A percentile compares a stretch with the other conserved stretches of the same genome.
phyloP scores from a whole-genome alignment of 192 early-diverging fungal genomes.

The Backusella circina region DNA sequence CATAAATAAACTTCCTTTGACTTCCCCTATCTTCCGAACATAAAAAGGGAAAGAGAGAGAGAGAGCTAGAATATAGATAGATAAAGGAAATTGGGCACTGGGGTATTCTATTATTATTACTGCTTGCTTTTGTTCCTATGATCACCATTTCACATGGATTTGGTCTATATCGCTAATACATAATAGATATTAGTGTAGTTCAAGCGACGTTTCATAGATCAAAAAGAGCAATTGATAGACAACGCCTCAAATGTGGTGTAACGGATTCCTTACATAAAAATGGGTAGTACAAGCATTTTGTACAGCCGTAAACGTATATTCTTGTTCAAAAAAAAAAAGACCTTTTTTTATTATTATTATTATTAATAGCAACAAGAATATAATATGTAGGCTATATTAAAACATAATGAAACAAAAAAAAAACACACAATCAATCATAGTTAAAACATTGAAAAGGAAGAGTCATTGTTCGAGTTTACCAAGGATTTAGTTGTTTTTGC shows the following conservation, averaged over 20 bases:
- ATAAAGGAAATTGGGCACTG: neutral
- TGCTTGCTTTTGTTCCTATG: neutral
- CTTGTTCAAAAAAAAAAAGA: neutral
- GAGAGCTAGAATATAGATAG: neutral
- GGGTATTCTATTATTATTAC: neutral
- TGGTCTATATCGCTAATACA: neutral
- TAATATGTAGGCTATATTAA: neutral
- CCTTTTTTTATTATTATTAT: neutral
- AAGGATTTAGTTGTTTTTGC: neutral
- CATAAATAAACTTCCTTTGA: neutral
- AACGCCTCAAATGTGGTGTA: neutral
- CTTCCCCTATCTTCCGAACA: neutral
- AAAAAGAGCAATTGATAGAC: neutral
- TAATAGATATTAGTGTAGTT: neutral
- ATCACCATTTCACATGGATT: neutral
- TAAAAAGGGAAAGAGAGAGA: neutral
- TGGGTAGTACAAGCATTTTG: neutral
- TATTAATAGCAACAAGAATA: neutral
- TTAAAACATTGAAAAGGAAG: neutral
- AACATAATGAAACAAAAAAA: neutral
- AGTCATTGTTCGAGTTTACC: neutral
- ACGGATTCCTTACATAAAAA: neutral
- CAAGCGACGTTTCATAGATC: neutral
- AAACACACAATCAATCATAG: neutral
- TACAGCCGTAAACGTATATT: neutral